Base-by-base conservation (phyloP, 2,329 filamentous ascomycete genomes). In the Eutypa lata region DNA sequence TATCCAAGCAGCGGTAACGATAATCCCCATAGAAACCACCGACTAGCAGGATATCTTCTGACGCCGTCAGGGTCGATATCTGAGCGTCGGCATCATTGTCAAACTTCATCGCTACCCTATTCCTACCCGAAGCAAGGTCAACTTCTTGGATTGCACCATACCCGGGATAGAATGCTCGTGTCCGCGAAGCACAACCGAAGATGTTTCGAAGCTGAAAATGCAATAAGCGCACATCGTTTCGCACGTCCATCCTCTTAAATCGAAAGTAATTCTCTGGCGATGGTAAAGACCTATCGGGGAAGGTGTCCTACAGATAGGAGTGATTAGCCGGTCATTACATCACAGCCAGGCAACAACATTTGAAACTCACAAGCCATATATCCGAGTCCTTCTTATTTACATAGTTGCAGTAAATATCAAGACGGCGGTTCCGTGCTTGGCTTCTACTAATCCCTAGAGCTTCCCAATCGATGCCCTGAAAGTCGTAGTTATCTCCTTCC, bases 121-220 rank as follows among this genome's bases (percentile, higher is more conserved):
- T 68, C 40, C 68, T 68, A 35, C 75, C 74, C 2, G 76, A 76
- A 38, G 76, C 65, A 10, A 79, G 76, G 61, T 86, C 80, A 56
- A 81, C 73, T 50, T 79, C 73, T 42, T 77, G 71, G 18, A 88
- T 72, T 14, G 75, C 74, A 47, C 71, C 72, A 40, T 67, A 64
- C 35, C 76, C 75, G 2, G 83, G 78, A 60, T 86, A 87, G 62
- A 81, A 87, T 8, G 76, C 74, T 42, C 79, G 77, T 7, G 77
- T 79, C 31, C 78, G 74, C 8, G 80, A 81, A 5, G 80, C 74
- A 60, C 78, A 79, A 2, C 81, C 81, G 19, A 88, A 69, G 16
- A 86, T 73, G 60, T 85, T 86, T 43, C 85, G 81, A 13, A 88
- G 72, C 63, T 88, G 85, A 55, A 87, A 88, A 67, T 88, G 85